Base-by-base conservation (phyloP, 805 yeast genomes). In the Martiniozyma abietophila region DNA sequence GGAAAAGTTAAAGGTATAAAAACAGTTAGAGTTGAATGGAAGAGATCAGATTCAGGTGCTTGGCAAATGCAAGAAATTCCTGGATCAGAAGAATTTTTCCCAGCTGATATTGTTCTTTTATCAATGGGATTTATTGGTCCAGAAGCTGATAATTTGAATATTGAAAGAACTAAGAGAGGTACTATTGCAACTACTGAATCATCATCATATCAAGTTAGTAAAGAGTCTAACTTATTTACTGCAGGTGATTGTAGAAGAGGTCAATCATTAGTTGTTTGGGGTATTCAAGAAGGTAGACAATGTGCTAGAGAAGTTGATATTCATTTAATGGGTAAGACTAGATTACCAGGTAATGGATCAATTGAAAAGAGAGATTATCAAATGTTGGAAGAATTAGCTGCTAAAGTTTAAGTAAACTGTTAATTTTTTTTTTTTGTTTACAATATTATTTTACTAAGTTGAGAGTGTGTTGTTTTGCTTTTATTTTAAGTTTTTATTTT, bases 181-280 rank as follows among this genome's bases (percentile, higher is more conserved):
- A 88, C 92, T 29, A 74, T 89, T 50, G 63, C 72, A 29, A 75
- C 89, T 11, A 58, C 69, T 24, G 69, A 69, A 45, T 65, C 78
- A 14, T 63, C 64, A 40, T 74, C 72, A 38, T 89, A 89, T 71
- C 68, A 71, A 41, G 86, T 84, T 38, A 59, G 61, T 22, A 62
- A 63, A 9, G 67, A 61, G 27, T 80, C 69, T 40, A 86, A 85
- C 48, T 53, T 86, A 41, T 89, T 88, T 53, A 84, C 96, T 31
- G 96, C 97, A 32, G 98, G 98, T 63, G 98, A 89, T 61, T 92
- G 97, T 65, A 81, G 98, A 69, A 79, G 97, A 64, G 98, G 98
- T 19, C 98, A 89, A 67, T 84, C 96, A 2, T 73, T 89, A 59
- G 89, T 89, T 58, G 98, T 89, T 36, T 92, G 97, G 97, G 98